Conservation (phyloP, 371 early-diverging fungal species). For the Mucor circinelloides region DNA sequence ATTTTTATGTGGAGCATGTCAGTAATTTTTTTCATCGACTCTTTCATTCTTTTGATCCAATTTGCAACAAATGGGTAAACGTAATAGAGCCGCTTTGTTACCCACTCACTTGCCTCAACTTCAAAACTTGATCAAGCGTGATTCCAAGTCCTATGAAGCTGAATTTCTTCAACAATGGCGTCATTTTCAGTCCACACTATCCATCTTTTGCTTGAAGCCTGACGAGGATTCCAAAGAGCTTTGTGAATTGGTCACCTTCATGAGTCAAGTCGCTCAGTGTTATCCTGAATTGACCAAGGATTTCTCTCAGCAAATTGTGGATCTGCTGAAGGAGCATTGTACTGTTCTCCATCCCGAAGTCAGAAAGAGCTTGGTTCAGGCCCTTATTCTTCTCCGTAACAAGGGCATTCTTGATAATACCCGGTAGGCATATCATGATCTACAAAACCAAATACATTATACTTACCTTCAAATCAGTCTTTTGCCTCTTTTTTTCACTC, state of each 20-base stretch:
- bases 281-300: conserved; percentile 79
- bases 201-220: conserved; percentile 88
- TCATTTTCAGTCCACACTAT: conserved; percentile 86
- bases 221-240: conserved; percentile 82
- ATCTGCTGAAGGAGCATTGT: conserved; percentile 78
- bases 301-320: conserved; percentile 84
- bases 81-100: conserved; percentile 71
- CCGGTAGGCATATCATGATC: conserved; percentile 22
- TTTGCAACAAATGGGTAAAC: conserved; percentile 56
- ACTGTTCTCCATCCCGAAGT: conserved; percentile 80
- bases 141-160: conserved; percentile 87
- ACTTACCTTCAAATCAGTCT: conserved; percentile 43
- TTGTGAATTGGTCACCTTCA: conserved; percentile 84
- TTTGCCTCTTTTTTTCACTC: conserved; percentile 90
- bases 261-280: conserved; percentile 84
- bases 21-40: neutral
- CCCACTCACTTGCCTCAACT: conserved; percentile 93
- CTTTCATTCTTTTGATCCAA: conserved; percentile 1
- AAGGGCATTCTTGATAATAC: conserved; percentile 73
- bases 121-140: conserved; percentile 96
- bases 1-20: neutral
- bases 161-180: conserved; percentile 94
- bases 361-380: conserved; percentile 87
- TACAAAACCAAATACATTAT: neutral
- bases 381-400: conserved; percentile 89